Base-by-base conservation (phyloP, 257 asterid genomes). In the Jasminum sambac region DNA sequence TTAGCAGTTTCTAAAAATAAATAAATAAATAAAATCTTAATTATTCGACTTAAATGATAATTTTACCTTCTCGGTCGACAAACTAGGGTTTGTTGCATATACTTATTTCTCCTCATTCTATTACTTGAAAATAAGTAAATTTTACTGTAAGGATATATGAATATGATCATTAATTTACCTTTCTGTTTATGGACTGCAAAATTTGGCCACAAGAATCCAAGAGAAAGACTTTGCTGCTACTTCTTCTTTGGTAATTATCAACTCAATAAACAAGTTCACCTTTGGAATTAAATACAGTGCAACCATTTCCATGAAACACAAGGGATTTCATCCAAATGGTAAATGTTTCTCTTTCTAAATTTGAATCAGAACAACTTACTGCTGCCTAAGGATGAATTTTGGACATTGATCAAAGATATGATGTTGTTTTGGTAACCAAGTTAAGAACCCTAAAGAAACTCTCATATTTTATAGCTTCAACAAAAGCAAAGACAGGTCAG, bases 241-340 rank as follows among this genome's bases (percentile, higher is more conserved):
- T 60, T 59, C 77, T 86, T 36, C 68, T 50, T 62, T 76, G 81
- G 55, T 90, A 90, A 52, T 88, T 90, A 64, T 90, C 95, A 8
- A 88, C 85, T 1, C 96, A 84, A 71, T 83, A 84, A 5, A 82
- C 77, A 40, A 87, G 74, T 1, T 71, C 42, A 2, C 96, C 91
- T 11, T 80, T 58, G 0, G 89, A 79, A 43, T 81, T 79, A 65
- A 64, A 90, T 63, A 86, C 90, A 0, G 90, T 76, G 77, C 91
- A 90, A 0, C 95, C 95, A 72, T 86, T 80, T 71, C 92, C 81
- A 19, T 84, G 80, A 69, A 80, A 72, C 42, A 90, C 84, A 4
- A 90, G 87, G 7, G 96, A 90, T 69, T 86, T 90, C 95, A 88
- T 81, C 96, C 89, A 88, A 61, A 90, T 43, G 0, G 95, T 90